A percentile compares a stretch with the other conserved stretches of the same genome.
These are phyloP conservation scores for Lipomyces starkeyi DNA, from an alignment of 805 yeast genomes.

Conservation along the genomic window DNA sequence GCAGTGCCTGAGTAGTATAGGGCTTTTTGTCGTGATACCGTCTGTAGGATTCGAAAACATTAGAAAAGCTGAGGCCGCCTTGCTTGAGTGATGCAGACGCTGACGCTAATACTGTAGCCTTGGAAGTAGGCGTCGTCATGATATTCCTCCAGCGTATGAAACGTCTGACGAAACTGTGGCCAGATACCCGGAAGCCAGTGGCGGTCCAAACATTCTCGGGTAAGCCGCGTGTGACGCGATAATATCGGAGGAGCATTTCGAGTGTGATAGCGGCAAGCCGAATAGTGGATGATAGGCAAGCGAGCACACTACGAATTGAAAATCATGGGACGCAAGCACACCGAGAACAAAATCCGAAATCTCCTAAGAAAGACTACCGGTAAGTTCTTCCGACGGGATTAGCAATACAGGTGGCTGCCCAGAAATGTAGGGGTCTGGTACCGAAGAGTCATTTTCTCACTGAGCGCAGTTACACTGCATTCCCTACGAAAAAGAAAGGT, in stretches of 20 bases:
- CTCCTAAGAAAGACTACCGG: too few relatives aligned
- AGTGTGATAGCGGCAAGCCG: not conserved
- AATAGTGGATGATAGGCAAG: not conserved
- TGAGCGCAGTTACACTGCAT: too few relatives aligned
- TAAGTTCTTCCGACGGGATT: too few relatives aligned
- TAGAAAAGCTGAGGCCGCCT: not conserved
- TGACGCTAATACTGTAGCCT: not conserved
- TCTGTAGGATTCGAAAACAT: slow-evolving; percentile 21
- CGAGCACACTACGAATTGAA: not conserved
- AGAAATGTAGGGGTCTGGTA: too few relatives aligned
- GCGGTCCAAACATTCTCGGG: not conserved
- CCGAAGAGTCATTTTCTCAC: too few relatives aligned
- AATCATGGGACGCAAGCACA: too few relatives aligned
- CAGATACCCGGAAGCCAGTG: not conserved
- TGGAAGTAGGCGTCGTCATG: slow-evolving; percentile 6
- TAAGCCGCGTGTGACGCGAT: not conserved
- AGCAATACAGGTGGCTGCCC: too few relatives aligned
- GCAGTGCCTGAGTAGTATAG: slow-evolving; percentile 32
- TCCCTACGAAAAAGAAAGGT: too few relatives aligned
- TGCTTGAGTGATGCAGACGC: slow-evolving; percentile 4
- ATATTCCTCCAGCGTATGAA: not conserved
- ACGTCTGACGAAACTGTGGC: not conserved
- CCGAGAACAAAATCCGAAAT: too few relatives aligned
- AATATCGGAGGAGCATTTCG: not conserved
- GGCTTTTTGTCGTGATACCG: slow-evolving; percentile 32